Evolutionary conservation across 805 yeast species (phyloP).

Genomic region (Starmerella apicola): DNA sequence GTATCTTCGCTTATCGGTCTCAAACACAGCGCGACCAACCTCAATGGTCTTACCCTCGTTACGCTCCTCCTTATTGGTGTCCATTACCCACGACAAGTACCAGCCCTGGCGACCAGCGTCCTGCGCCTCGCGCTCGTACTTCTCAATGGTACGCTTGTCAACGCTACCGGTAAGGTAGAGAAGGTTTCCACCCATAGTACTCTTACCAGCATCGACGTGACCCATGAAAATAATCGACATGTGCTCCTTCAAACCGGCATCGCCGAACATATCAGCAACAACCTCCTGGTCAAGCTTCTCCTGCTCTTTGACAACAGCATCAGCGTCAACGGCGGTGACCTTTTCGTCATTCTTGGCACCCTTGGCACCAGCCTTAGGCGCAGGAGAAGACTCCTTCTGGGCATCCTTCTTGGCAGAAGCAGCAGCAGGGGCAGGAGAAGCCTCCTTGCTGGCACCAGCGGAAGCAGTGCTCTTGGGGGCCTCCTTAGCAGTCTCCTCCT

Average conservation of each 20-base stretch:
- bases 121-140: conserved; percentile 95
- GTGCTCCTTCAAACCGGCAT: conserved; percentile 56
- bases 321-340: conserved; percentile 15
- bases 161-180: conserved; percentile 90
- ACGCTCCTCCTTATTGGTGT: conserved; percentile 97
- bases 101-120: conserved; percentile 99
- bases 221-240: conserved; percentile 97
- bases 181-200: conserved; percentile 98
- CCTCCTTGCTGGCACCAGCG: neutral
- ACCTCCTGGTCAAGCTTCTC: conserved; percentile 49
- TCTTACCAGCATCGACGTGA: conserved; percentile 98
- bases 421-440: neutral
- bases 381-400: conserved; percentile 1
- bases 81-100: conserved; percentile 99
- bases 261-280: conserved; percentile 82
- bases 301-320: conserved; percentile 22
- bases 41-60: conserved; percentile 98
- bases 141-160: conserved; percentile 96
- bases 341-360: neutral
- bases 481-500: conserved; percentile 1
- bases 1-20: conserved; percentile 95
- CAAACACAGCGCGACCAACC: conserved; percentile 95
- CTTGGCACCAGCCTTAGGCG: conserved; percentile 4
- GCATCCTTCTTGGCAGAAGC: neutral
- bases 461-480: neutral